These are phyloP conservation scores for Pseudonitzschia multiseries DNA, from an alignment of 108 stramenopile genomes.

Conservation along the genomic window DNA sequence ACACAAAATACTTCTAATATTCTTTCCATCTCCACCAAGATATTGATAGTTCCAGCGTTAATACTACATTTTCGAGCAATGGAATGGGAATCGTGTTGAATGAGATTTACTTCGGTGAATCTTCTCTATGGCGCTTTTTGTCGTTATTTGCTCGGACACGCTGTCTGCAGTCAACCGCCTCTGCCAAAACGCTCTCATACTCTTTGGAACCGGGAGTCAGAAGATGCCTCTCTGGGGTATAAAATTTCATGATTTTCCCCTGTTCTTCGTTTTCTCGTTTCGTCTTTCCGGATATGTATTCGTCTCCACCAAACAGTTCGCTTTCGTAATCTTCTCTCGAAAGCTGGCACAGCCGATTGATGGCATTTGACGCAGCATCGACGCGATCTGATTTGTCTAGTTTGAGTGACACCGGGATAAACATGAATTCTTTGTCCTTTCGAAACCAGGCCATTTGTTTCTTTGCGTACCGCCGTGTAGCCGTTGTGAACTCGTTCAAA, in stretches of 20 bases:
- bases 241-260: slow-evolving; percentile 84
- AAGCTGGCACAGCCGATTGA: slow-evolving; percentile 54
- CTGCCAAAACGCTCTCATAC: slow-evolving; percentile 42
- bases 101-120: too few relatives aligned
- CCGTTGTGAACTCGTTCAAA: slow-evolving; percentile 80
- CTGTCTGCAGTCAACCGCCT: slow-evolving; percentile 44
- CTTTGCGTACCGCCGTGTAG: slow-evolving; percentile 90
- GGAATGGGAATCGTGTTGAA: too few relatives aligned
- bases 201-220: slow-evolving; percentile 51
- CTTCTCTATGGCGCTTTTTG: slow-evolving; percentile 8
- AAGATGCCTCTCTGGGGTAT: slow-evolving; percentile 54
- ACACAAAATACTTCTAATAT: too few relatives aligned
- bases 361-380: slow-evolving; percentile 39
- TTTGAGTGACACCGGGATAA: slow-evolving; percentile 69
- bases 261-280: slow-evolving; percentile 66
- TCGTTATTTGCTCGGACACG: background rate
- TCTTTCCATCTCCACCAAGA: too few relatives aligned
- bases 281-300: slow-evolving; percentile 43
- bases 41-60: too few relatives aligned
- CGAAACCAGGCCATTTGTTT: slow-evolving; percentile 97
- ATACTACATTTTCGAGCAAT: too few relatives aligned
- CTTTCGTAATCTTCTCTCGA: slow-evolving; percentile 57
- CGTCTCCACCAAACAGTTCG: slow-evolving; percentile 34
- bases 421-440: slow-evolving; percentile 73
- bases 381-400: slow-evolving; percentile 42